Base-by-base conservation (phyloP, 2,329 filamentous ascomycete species). In the Aquanectria penicillioides region DNA sequence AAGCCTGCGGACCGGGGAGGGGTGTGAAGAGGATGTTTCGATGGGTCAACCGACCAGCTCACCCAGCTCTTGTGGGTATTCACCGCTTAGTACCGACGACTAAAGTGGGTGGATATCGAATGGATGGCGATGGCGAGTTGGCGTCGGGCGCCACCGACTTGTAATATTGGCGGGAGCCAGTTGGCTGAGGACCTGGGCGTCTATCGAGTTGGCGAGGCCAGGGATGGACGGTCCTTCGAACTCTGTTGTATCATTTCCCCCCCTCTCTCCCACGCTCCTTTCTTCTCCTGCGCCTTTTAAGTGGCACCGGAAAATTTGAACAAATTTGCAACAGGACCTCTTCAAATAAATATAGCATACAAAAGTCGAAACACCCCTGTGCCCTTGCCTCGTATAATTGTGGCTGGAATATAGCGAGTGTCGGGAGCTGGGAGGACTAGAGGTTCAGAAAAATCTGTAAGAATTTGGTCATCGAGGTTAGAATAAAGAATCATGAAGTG, bases 91-190 rank as follows among this genome's bases (percentile, higher is more conserved):
- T 66, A 62, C 60, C 61, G 63, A 66, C 61, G 55, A 64, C 64
- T 69, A 66, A 69, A 66, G 61, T 61, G 57, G 26, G 61, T 67
- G 56, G 62, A 66, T 59, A 58, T 53, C 52, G 55, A 57, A 63
- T 69, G 65, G 59, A 59, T 57, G 65, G 65, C 64, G 63, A 67
- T 55, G 63, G 60, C 46, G 60, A 64, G 60, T 50, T 53, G 65
- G 55, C 40, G 52, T 50, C 59, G 62, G 52, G 57, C 67, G 67
- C 67, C 67, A 70, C 67, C 57, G 47, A 56, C 44, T 55, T 54
- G 47, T 57, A 62, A 69, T 69, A 66, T 67, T 66, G 56, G 46
- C 40, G 46, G 55, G 57, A 59, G 51, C 49, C 49, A 60, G 58
- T 59, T 68, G 52, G 47, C 48, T 61, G 43, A 57, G 43, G 47